Percentiles rank a stretch among this genome's conserved stretches.
phyloP scores from a whole-genome alignment of 1,284 basidiomycete species.

The Ceratorhiza oryzae-sativae region DNA sequence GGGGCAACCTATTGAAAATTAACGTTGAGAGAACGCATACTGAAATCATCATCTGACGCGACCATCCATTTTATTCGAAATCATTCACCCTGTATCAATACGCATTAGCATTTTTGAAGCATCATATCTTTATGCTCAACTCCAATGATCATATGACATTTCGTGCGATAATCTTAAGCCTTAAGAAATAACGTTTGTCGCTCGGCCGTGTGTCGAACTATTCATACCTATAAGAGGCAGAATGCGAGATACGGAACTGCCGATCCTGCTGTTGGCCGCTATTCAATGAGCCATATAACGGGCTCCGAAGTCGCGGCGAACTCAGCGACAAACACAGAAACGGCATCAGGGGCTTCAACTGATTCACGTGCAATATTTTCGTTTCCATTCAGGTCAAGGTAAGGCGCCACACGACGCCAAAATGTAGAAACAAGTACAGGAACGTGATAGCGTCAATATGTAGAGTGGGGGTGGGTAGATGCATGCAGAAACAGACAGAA shows the following conservation, averaged over 20 bases:
- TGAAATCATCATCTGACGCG: conserved; percentile 11
- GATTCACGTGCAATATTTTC: conserved; percentile 21
- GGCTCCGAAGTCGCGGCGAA: not conserved
- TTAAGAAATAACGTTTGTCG: not conserved
- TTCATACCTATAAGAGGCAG: not conserved
- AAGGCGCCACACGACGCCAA: conserved; percentile 4
- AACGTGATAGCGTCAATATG: conserved; percentile 16
- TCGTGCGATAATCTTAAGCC: not conserved
- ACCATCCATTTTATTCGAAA: not conserved
- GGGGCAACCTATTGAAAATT: conserved; percentile 3
- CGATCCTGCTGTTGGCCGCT: not conserved
- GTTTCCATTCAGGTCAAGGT: conserved; percentile 18
- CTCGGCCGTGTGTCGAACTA: not conserved
- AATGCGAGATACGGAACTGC: not conserved
- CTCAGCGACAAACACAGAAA: too few relatives aligned
- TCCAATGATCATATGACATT: not conserved
- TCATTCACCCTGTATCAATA: conserved; percentile 33
- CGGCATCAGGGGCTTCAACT: not conserved
- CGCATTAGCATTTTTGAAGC: conserved; percentile 2
- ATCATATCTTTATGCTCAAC: conserved; percentile 28
- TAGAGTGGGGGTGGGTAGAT: conserved; percentile 35
- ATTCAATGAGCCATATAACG: not conserved
- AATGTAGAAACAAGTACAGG: conserved; percentile 27
- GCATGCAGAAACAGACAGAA: not conserved
- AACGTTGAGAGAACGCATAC: not conserved